These are phyloP conservation scores for Polygonum aviculare DNA, from an alignment of 148 eudicot genomes.

Conservation along the genomic window DNA sequence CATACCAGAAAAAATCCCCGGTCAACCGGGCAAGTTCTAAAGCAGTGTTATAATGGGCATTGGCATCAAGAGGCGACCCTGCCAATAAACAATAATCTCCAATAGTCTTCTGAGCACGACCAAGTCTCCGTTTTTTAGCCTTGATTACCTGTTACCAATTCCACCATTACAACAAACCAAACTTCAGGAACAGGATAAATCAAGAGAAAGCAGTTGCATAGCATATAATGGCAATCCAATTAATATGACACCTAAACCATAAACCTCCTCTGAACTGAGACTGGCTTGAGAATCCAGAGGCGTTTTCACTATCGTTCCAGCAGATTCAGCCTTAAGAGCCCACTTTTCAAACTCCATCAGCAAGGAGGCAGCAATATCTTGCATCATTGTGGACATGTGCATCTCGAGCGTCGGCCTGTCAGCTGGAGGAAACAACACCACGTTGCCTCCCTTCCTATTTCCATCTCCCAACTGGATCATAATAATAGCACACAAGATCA, in stretches of 20 bases:
- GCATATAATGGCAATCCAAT: slow-evolving; percentile 20
- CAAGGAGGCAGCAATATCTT: slow-evolving; percentile 92
- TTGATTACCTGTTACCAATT: slow-evolving; percentile 55
- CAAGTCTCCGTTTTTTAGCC: slow-evolving; percentile 92
- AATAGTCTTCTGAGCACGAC: slow-evolving; percentile 90
- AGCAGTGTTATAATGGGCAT: slow-evolving; percentile 91
- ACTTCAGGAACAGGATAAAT: neutral
- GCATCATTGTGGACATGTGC: slow-evolving; percentile 95
- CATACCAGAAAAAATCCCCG: slow-evolving; percentile 92
- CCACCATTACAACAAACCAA: neutral
- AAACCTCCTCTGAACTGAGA: slow-evolving; percentile 99
- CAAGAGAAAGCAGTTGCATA: slow-evolving; percentile 3
- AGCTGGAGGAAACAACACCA: slow-evolving; percentile 83
- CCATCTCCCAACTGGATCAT: slow-evolving; percentile 67
- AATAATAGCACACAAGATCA: slow-evolving; percentile 16
- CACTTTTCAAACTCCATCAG: slow-evolving; percentile 94
- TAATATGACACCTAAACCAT: slow-evolving; percentile 76
- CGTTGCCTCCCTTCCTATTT: slow-evolving; percentile 46
- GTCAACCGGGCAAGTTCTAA: slow-evolving; percentile 93
- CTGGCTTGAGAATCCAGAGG: slow-evolving; percentile 98
- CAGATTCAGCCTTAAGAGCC: slow-evolving; percentile 90
- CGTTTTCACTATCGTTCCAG: slow-evolving; percentile 91
- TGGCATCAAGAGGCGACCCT: slow-evolving; percentile 96
- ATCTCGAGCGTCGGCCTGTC: slow-evolving; percentile 78
- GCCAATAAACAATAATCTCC: slow-evolving; percentile 95